phyloP scores from a whole-genome alignment of 2,329 filamentous ascomycete species.

The Dothideomycetidae sp. region DNA sequence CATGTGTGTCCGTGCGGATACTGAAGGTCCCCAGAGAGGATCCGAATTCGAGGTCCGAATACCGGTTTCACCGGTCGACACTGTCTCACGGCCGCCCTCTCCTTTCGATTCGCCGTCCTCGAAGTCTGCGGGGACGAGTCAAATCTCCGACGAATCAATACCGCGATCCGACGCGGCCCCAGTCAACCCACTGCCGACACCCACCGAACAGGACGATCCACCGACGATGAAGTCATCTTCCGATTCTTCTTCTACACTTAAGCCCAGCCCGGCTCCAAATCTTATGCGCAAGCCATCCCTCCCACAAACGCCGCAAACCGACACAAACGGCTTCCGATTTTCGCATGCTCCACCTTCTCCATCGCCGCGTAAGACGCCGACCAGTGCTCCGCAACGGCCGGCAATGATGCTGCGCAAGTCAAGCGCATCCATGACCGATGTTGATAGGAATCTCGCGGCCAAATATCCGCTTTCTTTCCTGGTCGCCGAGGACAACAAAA shows the following conservation, averaged over 20 bases:
- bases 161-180: background rate
- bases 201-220: constrained; percentile 7
- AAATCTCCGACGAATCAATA: background rate
- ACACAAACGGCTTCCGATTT: constrained; percentile 7
- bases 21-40: constrained; percentile 44
- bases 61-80: constrained; percentile 41
- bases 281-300: constrained; percentile 11
- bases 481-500: constrained; percentile 58
- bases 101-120: constrained; percentile 31
- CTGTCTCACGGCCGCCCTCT: constrained; percentile 35
- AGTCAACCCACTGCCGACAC: constrained; percentile 8
- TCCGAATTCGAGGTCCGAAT: constrained; percentile 56
- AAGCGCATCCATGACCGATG: constrained; percentile 16
- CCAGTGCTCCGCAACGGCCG: constrained; percentile 8
- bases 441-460: constrained; percentile 44
- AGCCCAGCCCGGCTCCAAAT: background rate
- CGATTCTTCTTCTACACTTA: background rate
- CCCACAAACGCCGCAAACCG: constrained; percentile 9
- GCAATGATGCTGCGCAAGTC: constrained; percentile 14
- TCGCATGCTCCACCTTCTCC: constrained; percentile 4
- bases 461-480: constrained; percentile 52
- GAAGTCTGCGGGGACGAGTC: background rate
- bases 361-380: constrained; percentile 5
- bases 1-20: constrained; percentile 48
- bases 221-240: background rate